These are phyloP conservation scores for Corchorus olitorius DNA, from an alignment of 345 rosid species.

Conservation along the genomic window DNA sequence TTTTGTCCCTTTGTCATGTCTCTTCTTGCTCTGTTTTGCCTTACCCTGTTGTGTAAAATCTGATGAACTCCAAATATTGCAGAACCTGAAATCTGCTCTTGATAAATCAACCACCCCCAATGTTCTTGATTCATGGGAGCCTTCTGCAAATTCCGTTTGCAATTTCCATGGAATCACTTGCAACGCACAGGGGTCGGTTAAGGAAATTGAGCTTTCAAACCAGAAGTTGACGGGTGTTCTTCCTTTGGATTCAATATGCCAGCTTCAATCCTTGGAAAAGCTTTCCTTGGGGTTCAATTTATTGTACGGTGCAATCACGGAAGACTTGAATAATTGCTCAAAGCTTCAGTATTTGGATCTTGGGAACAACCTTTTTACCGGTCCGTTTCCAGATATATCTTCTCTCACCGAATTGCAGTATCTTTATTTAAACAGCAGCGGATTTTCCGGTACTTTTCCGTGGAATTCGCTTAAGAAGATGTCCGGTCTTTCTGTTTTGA, in stretches of 20 bases:
- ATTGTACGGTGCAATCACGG: slow-evolving; percentile 41
- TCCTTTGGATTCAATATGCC: slow-evolving; percentile 58
- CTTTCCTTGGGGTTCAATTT: slow-evolving; percentile 73
- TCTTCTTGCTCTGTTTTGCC: slow-evolving; percentile 33
- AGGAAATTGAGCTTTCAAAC: slow-evolving; percentile 67
- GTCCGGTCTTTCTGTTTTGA: slow-evolving; percentile 49
- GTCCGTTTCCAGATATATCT: slow-evolving; percentile 63
- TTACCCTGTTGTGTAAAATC: slow-evolving; percentile 33
- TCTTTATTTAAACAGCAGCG: slow-evolving; percentile 60
- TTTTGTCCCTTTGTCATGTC: slow-evolving; percentile 18
- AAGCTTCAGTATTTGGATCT: slow-evolving; percentile 66
- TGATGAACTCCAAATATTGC: slow-evolving; percentile 57
- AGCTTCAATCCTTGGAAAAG: slow-evolving; percentile 54
- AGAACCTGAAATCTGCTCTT: slow-evolving; percentile 49
- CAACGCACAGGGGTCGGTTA: slow-evolving; percentile 41
- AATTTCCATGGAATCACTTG: slow-evolving; percentile 70
- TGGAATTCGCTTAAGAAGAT: slow-evolving; percentile 66
- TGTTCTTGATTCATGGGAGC: slow-evolving; percentile 57
- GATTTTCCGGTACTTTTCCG: slow-evolving; percentile 67
- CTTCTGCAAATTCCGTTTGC: slow-evolving; percentile 37
- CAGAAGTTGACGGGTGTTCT: slow-evolving; percentile 46
- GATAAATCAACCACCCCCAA: slow-evolving; percentile 30
- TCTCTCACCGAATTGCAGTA: slow-evolving; percentile 48
- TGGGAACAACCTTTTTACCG: slow-evolving; percentile 68
- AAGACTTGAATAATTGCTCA: slow-evolving; percentile 50